Base-by-base conservation (phyloP, 2,329 filamentous ascomycete genomes). In the Alternaria atra region DNA sequence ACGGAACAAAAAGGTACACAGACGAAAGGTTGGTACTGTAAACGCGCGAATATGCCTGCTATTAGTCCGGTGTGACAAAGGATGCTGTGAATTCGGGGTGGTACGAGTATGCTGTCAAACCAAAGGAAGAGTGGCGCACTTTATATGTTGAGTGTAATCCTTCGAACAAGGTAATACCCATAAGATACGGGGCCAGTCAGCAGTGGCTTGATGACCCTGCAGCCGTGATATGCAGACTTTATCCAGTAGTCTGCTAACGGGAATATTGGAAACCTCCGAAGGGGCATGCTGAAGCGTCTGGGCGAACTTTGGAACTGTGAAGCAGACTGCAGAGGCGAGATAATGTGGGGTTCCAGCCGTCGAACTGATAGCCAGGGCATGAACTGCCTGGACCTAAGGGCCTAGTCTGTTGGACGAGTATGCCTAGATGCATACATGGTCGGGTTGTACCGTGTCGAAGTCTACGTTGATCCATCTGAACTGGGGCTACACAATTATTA, bases 141-240 rank as follows among this genome's bases (percentile, higher is more conserved):
- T 64, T 68, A 66, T 64, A 65, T 56, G 46, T 63, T 32, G 50
- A 39, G 29, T 54, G 40, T 51, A 29, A n/a, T 35, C 39, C 7
- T 27, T 48, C 47, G 9, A 48, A 39, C 12, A 50, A 25, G 52
- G 48, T 42, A 43, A 17, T 48, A 52, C 29, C 27, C 39, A 50
- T 35, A 35, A 3, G 29, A 47, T 2, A 29, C 44, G 12, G 43
- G 25, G 37, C 59, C 29, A 60, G 54, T 60, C 58, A 55, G 40
- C 43, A 52, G 47, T 40, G 17, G 43, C 47, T 35, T 55, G 39
- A 56, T 61, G 52, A 60, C 59, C 58, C 57, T 61, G 57, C 55
- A 56, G 56, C 35, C 32, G 46, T 53, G 43, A 44, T 55, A 63
- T 46, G 39, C 39, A 32, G 55, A 5, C 40, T 52, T n/a, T 55